These are phyloP conservation scores for Iris pallida DNA, from an alignment of 116 monocot species.

Conservation along the genomic window DNA sequence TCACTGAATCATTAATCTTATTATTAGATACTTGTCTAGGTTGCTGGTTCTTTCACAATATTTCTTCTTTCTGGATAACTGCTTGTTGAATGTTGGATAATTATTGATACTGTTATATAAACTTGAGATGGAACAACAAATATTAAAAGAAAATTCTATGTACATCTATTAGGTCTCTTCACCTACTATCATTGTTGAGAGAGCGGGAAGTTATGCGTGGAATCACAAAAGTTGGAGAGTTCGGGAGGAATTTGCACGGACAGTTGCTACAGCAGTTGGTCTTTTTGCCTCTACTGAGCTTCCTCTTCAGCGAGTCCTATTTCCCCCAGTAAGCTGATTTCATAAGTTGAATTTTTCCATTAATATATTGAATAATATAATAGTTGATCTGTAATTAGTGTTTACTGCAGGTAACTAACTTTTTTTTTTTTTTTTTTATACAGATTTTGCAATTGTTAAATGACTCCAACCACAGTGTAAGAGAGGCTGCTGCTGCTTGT, in stretches of 20 bases:
- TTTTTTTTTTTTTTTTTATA: not conserved
- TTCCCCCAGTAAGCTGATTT: slow-evolving; percentile 63
- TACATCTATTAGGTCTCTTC: slow-evolving; percentile 70
- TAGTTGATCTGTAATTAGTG: no score
- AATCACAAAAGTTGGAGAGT: slow-evolving; percentile 93
- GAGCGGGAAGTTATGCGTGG: slow-evolving; percentile 96
- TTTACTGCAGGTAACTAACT: no score
- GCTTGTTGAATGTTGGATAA: no score
- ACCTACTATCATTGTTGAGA: slow-evolving; percentile 96
- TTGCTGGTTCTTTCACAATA: no score
- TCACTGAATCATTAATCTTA: no score
- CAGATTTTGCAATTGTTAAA: slow-evolving; percentile 84
- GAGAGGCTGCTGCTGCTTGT: slow-evolving; percentile 78
- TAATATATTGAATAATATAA: no score
- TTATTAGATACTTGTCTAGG: no score
- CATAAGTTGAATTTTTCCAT: not conserved
- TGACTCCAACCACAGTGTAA: slow-evolving; percentile 82
- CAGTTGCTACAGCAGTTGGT: slow-evolving; percentile 77
- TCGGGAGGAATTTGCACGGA: slow-evolving; percentile 90
- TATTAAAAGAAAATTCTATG: no score
- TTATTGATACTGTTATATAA: no score
- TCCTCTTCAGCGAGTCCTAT: slow-evolving; percentile 75
- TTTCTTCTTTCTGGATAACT: no score
- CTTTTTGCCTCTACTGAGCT: slow-evolving; percentile 96
- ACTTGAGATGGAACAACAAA: no score